Percentiles rank a stretch among this genome's conserved stretches.
phyloP scores from a whole-genome alignment of 2,329 filamentous ascomycete genomes.

The Graphilbum fragrans region DNA sequence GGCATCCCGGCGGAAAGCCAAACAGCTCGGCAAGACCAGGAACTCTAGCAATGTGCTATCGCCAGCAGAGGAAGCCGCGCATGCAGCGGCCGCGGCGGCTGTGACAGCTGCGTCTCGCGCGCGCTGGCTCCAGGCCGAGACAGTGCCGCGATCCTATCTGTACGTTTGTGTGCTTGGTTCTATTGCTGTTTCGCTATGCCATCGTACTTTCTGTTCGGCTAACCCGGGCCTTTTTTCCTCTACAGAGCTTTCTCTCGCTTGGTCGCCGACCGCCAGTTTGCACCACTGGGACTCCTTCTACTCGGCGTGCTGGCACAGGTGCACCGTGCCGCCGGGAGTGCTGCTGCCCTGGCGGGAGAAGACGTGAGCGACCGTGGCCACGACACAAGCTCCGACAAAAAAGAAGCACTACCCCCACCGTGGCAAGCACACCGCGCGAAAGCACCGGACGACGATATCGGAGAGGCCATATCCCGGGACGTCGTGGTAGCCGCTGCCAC shows the following conservation, averaged over 20 bases:
- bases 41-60: background rate
- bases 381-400: background rate
- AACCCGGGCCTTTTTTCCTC: background rate
- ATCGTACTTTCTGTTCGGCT: background rate
- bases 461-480: constrained; percentile 6
- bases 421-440: background rate
- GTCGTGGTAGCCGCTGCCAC: constrained; percentile 8
- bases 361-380: constrained; percentile 1
- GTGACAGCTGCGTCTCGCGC: constrained; percentile 14
- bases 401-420: background rate
- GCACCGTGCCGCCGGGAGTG: constrained; percentile 23
- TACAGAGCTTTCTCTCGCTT: constrained; percentile 54
- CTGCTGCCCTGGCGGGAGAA: constrained; percentile 23
- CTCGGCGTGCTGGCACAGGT: constrained; percentile 49
- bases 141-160: constrained; percentile 31
- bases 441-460: constrained; percentile 8
- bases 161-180: constrained; percentile 18
- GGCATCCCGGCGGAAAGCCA: constrained; percentile 1
- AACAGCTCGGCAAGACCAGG: constrained; percentile 15
- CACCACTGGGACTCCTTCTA: constrained; percentile 57
- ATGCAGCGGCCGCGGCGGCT: background rate
- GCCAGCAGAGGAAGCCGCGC: background rate
- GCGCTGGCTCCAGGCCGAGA: constrained; percentile 24
- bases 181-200: constrained; percentile 1
- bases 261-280: constrained; percentile 60